Conservation (phyloP, 805 yeast genomes). For the Vanderwaltozyma verrucispora region DNA sequence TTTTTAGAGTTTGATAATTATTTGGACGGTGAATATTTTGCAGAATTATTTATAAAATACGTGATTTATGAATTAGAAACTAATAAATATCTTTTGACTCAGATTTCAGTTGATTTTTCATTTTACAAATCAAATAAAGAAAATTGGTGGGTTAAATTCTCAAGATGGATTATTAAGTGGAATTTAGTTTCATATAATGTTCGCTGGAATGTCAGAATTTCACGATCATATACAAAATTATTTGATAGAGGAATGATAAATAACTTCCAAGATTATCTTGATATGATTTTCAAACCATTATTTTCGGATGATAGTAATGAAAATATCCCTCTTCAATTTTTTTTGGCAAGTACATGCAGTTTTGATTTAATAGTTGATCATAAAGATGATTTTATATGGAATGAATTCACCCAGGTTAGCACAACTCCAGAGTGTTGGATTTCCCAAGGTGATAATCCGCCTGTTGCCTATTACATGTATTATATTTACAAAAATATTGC, state of each 20-base stretch:
- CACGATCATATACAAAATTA: slow-evolving; percentile 25
- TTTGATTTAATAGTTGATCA: slow-evolving; percentile 25
- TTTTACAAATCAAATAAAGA: slow-evolving; percentile 7
- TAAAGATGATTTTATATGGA: slow-evolving; percentile 21
- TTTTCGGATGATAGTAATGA: slow-evolving; percentile 18
- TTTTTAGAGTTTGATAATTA: slow-evolving; percentile 30
- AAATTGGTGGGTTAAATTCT: slow-evolving; percentile 28
- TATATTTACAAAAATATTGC: slow-evolving; percentile 23
- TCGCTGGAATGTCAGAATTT: slow-evolving; percentile 30
- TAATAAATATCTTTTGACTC: slow-evolving; percentile 32
- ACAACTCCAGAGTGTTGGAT: slow-evolving; percentile 23
- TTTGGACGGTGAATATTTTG: slow-evolving; percentile 31
- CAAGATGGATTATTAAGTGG: slow-evolving; percentile 30
- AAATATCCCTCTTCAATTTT: slow-evolving; percentile 17
- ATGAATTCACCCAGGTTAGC: slow-evolving; percentile 11
- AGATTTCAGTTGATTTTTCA: slow-evolving; percentile 29
- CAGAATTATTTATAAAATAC: slow-evolving; percentile 25
- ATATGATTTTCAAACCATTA: slow-evolving; percentile 28
- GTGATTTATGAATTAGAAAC: slow-evolving; percentile 28
- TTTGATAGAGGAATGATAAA: slow-evolving; percentile 12
- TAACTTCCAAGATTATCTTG: slow-evolving; percentile 27
- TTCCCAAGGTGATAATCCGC: slow-evolving; percentile 29
- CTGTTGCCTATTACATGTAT: slow-evolving; percentile 31
- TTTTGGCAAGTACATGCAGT: slow-evolving; percentile 26
- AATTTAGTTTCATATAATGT: slow-evolving; percentile 32